A percentile compares a stretch with the other conserved stretches of the same genome.
Evolutionary conservation across 164 flowering plant species (phyloP).

Genomic region (Chimonanthus salicifolius): DNA sequence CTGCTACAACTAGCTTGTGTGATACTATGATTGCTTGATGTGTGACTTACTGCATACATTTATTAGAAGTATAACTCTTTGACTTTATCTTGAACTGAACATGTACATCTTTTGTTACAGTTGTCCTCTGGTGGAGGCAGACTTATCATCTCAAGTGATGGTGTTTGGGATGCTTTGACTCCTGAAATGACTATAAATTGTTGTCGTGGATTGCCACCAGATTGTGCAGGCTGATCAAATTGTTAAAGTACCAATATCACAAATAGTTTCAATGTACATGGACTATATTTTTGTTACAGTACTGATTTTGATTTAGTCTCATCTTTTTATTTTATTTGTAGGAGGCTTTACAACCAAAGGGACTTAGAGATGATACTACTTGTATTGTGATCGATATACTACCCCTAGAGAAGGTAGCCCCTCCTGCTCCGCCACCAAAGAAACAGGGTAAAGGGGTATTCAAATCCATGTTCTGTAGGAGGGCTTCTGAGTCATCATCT

Average conservation of each 20-base stretch:
- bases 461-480: slow-evolving; percentile 77
- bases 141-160: slow-evolving; percentile 89
- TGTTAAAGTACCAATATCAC: slow-evolving; percentile 54
- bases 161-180: slow-evolving; percentile 96
- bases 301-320: background rate
- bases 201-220: slow-evolving; percentile 79
- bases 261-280: background rate
- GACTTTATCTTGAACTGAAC: no score
- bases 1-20: no score
- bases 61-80: no score
- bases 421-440: slow-evolving; percentile 60
- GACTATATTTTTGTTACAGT: background rate
- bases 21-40: no score
- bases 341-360: slow-evolving; percentile 80
- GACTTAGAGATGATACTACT: slow-evolving; percentile 96
- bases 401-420: slow-evolving; percentile 60
- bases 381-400: slow-evolving; percentile 84
- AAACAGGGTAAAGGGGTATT: slow-evolving; percentile 76
- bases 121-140: slow-evolving; percentile 88
- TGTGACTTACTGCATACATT: no score
- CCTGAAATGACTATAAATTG: slow-evolving; percentile 72
- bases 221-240: slow-evolving; percentile 88
- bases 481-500: slow-evolving; percentile 54
- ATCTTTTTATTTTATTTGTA: slow-evolving; percentile 23
- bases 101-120: slow-evolving; percentile 32